phyloP scores from a whole-genome alignment of 2,329 filamentous ascomycete genomes.

The Botryotinia narcissicola region DNA sequence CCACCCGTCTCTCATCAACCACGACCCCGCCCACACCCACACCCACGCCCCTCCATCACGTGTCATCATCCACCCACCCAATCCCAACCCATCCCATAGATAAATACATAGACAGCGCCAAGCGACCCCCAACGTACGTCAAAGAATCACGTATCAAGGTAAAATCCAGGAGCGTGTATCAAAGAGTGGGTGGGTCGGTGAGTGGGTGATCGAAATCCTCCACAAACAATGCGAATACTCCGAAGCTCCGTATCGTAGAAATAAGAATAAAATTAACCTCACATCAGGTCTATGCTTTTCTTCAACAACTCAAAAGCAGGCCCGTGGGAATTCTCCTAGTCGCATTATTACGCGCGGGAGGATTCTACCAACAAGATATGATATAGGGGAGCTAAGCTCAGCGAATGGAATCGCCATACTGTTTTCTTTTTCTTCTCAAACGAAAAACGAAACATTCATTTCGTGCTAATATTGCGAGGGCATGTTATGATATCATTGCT shows the following conservation, averaged over 20 bases:
- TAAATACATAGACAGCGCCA: not conserved
- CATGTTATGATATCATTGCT: constrained; percentile 3
- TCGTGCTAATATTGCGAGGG: not conserved
- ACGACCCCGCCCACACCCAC: not conserved
- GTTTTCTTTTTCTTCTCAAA: not conserved
- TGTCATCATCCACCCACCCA: too few species aligned
- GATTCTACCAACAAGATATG: not conserved
- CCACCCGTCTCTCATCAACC: not conserved
- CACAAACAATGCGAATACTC: too few species aligned
- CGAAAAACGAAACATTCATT: not conserved
- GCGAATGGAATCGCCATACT: not conserved
- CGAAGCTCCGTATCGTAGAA: too few species aligned
- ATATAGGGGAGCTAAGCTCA: not conserved
- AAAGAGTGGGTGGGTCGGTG: too few species aligned
- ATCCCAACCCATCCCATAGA: too few species aligned
- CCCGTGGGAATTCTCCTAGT: not conserved
- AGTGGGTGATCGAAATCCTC: too few species aligned
- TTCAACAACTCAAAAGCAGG: too few species aligned
- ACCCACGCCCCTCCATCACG: too few species aligned
- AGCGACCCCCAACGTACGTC: not conserved
- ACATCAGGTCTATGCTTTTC: too few species aligned
- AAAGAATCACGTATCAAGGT: not conserved
- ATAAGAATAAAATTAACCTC: too few species aligned
- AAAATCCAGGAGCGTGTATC: too few species aligned
- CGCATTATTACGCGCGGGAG: not conserved